These are phyloP conservation scores for Neurospora sp. DNA, from an alignment of 495 filamentous ascomycete genomes.

Conservation along the genomic window DNA sequence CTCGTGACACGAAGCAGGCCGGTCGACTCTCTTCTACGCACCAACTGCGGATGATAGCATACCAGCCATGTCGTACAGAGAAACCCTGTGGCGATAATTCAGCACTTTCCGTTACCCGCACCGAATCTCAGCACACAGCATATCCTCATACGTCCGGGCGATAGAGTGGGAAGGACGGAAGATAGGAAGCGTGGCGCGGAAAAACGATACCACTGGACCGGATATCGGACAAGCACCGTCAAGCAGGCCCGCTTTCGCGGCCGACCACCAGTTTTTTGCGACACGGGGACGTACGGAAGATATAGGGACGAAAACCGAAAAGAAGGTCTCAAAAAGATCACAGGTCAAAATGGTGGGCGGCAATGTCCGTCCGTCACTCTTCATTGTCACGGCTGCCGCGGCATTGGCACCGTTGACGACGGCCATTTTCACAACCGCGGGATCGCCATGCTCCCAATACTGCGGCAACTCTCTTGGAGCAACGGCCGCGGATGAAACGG, in stretches of 20 bases:
- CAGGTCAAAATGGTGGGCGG: constrained; percentile 13
- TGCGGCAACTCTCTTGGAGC: constrained; percentile 34
- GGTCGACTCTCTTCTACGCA: neutral
- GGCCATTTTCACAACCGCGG: constrained; percentile 25
- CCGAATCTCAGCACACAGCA: constrained; percentile 5
- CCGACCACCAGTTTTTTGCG: neutral
- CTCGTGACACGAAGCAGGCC: constrained; percentile 1
- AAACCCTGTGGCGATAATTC: constrained; percentile 14
- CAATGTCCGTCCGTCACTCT: constrained; percentile 5
- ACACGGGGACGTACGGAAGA: neutral
- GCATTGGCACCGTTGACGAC: constrained; percentile 18
- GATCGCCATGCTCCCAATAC: constrained; percentile 30
- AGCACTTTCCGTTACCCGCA: constrained; percentile 12
- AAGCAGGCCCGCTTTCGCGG: neutral
- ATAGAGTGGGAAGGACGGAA: neutral
- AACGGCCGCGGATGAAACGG: constrained; percentile 30
- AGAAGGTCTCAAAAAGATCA: neutral
- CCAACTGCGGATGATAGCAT: neutral
- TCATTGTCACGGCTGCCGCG: constrained; percentile 6
- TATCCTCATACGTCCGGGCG: neutral
- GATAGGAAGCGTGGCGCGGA: neutral
- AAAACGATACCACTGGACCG: neutral
- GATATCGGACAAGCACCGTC: neutral
- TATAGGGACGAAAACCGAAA: neutral
- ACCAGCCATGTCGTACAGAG: constrained; percentile 16